phyloP scores from a whole-genome alignment of 306 rosid genomes.

The Mucuna pruriens region DNA sequence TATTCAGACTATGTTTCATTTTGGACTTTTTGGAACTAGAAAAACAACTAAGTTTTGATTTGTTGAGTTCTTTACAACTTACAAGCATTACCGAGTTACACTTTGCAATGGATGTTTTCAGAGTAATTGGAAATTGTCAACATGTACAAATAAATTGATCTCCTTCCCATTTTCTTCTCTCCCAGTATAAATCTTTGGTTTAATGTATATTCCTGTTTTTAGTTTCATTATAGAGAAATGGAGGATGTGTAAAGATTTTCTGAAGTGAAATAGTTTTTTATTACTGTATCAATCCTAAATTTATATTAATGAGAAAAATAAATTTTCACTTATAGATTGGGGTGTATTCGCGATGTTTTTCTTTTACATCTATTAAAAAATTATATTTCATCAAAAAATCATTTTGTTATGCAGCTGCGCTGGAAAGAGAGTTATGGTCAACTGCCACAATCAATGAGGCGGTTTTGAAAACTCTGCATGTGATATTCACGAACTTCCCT shows the following conservation, averaged over 20 bases:
- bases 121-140: constrained; percentile 23
- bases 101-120: neutral
- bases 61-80: neutral
- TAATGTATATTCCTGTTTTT: neutral
- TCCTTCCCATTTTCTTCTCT: constrained; percentile 20
- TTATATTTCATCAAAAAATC: constrained; percentile 7
- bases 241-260: constrained; percentile 14
- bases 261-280: neutral
- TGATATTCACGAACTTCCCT: constrained; percentile 88
- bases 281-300: neutral
- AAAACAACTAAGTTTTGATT: constrained; percentile 13
- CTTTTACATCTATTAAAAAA: constrained; percentile 11
- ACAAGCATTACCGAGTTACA: neutral
- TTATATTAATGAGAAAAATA: constrained; percentile 23
- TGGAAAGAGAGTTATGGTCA: constrained; percentile 95
- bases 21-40: constrained; percentile 27
- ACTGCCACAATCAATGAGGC: constrained; percentile 89
- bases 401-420: constrained; percentile 75
- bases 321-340: neutral
- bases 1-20: constrained; percentile 27
- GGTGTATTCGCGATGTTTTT: constrained; percentile 8
- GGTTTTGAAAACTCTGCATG: constrained; percentile 88
- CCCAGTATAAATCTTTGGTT: constrained; percentile 14
- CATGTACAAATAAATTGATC: constrained; percentile 13
- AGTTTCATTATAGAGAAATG: constrained; percentile 16